A percentile compares a stretch with the other conserved stretches of the same genome.
These are phyloP conservation scores for Melanogaster broomeanus DNA, from an alignment of 768 basidiomycete genomes.

Conservation along the genomic window DNA sequence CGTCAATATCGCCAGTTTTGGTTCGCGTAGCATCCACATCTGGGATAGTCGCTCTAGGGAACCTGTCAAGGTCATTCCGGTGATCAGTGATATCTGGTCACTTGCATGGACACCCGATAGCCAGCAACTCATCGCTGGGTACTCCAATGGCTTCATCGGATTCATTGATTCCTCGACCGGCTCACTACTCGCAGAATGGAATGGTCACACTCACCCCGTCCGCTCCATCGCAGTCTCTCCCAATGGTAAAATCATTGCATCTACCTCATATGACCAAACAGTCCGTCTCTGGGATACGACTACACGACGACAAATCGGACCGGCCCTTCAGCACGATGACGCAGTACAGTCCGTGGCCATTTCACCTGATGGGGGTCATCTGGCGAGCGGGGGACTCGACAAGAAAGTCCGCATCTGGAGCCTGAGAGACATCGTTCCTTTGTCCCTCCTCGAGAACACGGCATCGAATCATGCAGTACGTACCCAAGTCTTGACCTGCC, in stretches of 20 bases:
- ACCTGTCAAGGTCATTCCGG: background rate
- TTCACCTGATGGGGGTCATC: conserved; percentile 14
- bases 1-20: conserved; percentile 19
- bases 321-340: conserved; percentile 14
- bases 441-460: conserved; percentile 9
- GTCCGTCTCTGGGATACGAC: conserved; percentile 28
- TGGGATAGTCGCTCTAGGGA: conserved; percentile 10
- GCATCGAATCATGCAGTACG: too few relatives aligned
- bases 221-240: conserved; percentile 21
- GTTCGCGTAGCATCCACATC: conserved; percentile 16
- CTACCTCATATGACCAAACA: conserved; percentile 29
- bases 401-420: conserved; percentile 14
- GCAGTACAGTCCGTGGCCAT: conserved; percentile 12
- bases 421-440: conserved; percentile 12
- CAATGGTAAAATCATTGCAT: conserved; percentile 21
- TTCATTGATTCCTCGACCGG: conserved; percentile 10
- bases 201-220: conserved; percentile 19
- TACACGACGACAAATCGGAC: conserved; percentile 18
- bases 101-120: conserved; percentile 21
- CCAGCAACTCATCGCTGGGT: conserved; percentile 16
- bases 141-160: conserved; percentile 15
- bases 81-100: conserved; percentile 15
- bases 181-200: background rate
- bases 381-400: conserved; percentile 19
- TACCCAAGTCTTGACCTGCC: too few relatives aligned